These are phyloP conservation scores for Aspergillus sojae DNA, from an alignment of 2,329 filamentous ascomycete species.

Conservation along the genomic window DNA sequence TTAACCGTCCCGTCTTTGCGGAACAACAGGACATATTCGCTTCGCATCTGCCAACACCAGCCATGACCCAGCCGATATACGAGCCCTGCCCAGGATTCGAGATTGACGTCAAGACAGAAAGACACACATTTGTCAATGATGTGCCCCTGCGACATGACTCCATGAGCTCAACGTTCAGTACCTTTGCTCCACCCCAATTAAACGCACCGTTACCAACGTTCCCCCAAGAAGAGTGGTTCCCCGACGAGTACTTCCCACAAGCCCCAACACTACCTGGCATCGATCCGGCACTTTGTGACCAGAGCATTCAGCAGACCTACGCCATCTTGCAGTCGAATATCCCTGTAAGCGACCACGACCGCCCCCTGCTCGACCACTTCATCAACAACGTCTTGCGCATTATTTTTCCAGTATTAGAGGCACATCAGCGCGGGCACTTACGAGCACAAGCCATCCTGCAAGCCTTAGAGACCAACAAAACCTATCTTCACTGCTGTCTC, in stretches of 20 bases:
- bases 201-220: conserved; percentile 68
- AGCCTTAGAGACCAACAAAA: conserved; percentile 86
- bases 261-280: conserved; percentile 36
- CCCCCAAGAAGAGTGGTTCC: conserved; percentile 69
- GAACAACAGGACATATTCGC: conserved; percentile 47
- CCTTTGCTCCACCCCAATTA: conserved; percentile 76
- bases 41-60: conserved; percentile 49
- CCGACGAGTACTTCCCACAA: conserved; percentile 70
- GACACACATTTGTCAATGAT: conserved; percentile 91
- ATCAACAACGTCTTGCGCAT: conserved; percentile 82
- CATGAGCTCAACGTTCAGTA: conserved; percentile 88
- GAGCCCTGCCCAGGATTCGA: conserved; percentile 75
- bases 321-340: conserved; percentile 70
- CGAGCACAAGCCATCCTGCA: conserved; percentile 82
- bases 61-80: conserved; percentile 62
- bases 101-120: conserved; percentile 93
- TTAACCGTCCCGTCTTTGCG: conserved; percentile 66
- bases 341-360: conserved; percentile 84
- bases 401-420: conserved; percentile 90
- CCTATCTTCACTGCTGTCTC: conserved; percentile 92
- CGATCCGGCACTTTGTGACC: conserved; percentile 25
- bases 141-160: conserved; percentile 83
- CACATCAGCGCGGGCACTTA: conserved; percentile 81
- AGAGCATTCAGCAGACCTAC: conserved; percentile 44
- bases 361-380: conserved; percentile 86